Evolutionary conservation across 2,329 filamentous ascomycete genomes (phyloP), one percentile per base, ranked within the genome.

Genomic region (Claviceps sp.): DNA sequence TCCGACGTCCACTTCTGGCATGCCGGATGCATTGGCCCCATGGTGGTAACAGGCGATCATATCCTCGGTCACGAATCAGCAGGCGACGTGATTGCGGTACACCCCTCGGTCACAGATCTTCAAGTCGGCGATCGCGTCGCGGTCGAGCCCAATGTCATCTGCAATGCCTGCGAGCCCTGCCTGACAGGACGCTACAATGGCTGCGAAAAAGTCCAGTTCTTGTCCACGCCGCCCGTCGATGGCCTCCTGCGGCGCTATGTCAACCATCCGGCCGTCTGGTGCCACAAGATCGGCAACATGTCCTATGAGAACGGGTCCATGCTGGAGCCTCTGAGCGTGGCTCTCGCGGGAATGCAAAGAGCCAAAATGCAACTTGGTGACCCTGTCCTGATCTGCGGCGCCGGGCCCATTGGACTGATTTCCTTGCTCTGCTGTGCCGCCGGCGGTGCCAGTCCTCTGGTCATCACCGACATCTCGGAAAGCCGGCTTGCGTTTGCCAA

Each of bases 1-100:
- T 95, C 88, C 55, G 90, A 96, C 69, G 84, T 97, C 52, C 91
- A 97, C 72, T 97, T 97, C 75, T 97, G 91, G 91, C 88, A 94
- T 66, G 85, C 86, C 48, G 91, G 91, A 59, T 87, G 87, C 72
- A 97, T 97, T 65, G 91, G 91, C 30, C 90, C 90, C 59, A 96
- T 96, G 90, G 84, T 96, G 57, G 91, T 97, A 47, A 78, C 79
- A 59, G 86, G 79, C 63, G 85, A 90, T 63, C 91, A 96, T 69
- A 89, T 96, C 63, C 82, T 97, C 20, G 91, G 91, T 59, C 91
- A 97, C 74, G 91, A 97, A 72, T 93, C 89, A 43, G 85, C 89
- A 4, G 91, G 90, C 57, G 83, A 85, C 62, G 70, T 96, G 54
- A 78, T 96, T 59, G 86, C 89, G 16, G 84, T 84, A 50, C 87